These are phyloP conservation scores for Pyronema omphalodes DNA, from an alignment of 495 filamentous ascomycete species.

Conservation along the genomic window DNA sequence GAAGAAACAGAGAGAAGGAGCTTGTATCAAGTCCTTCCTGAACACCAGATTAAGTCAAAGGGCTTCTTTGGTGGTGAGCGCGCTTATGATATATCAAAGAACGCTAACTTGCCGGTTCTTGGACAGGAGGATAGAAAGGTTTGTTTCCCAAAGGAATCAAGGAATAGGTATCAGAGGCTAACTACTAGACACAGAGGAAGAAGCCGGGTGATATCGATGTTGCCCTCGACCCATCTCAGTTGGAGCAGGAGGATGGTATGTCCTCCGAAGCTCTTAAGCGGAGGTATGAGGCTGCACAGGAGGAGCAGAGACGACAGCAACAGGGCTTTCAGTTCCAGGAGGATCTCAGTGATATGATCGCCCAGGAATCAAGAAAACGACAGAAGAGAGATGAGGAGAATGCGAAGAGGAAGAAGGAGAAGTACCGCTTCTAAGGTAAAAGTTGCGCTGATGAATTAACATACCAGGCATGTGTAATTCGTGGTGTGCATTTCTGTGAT, in stretches of 20 bases:
- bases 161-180: not conserved
- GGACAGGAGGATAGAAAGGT: conserved; percentile 57
- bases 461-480: too few species aligned
- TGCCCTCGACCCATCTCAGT: conserved; percentile 61
- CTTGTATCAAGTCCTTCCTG: conserved; percentile 79
- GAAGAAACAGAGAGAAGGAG: conserved; percentile 51
- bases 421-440: conserved; percentile 22
- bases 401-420: conserved; percentile 24
- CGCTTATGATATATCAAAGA: conserved; percentile 59
- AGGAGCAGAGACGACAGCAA: conserved; percentile 55
- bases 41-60: conserved; percentile 61
- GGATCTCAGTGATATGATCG: conserved; percentile 93
- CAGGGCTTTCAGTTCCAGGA: conserved; percentile 76
- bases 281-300: conserved; percentile 58
- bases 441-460: too few species aligned
- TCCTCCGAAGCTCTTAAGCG: conserved; percentile 46
- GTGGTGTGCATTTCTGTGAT: too few species aligned
- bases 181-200: conserved; percentile 46
- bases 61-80: conserved; percentile 94
- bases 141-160: not conserved
- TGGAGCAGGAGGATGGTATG: conserved; percentile 53
- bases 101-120: conserved; percentile 44
- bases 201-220: conserved; percentile 92
- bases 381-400: conserved; percentile 67
- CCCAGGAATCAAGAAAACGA: conserved; percentile 74